Percentiles rank a stretch among this genome's conserved stretches.
Evolutionary conservation across 1,139 yeast genomes (phyloP).

Genomic region (Debaryomyces robertsiae): DNA sequence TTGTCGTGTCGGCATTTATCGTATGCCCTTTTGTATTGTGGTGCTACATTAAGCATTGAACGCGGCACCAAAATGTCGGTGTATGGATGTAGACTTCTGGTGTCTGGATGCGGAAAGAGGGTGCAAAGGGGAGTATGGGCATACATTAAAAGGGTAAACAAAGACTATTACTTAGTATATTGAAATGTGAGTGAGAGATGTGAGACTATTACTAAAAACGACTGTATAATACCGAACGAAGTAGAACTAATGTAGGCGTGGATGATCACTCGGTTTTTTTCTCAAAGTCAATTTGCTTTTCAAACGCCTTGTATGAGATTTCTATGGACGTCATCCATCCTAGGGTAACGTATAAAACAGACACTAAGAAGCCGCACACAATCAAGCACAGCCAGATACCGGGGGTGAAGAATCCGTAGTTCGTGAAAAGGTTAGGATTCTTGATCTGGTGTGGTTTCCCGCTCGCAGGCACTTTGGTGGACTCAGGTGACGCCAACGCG

Average conservation of each 20-base stretch:
- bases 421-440: slow-evolving; percentile 34
- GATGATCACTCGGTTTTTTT: slow-evolving; percentile 57
- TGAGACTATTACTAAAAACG: too few species aligned
- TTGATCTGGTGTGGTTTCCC: slow-evolving; percentile 10
- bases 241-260: not conserved
- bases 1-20: too few species aligned
- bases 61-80: too few species aligned
- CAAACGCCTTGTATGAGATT: slow-evolving; percentile 72
- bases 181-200: not conserved
- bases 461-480: slow-evolving; percentile 9
- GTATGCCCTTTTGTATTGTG: too few species aligned
- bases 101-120: too few species aligned
- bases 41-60: too few species aligned
- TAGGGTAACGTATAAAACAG: slow-evolving; percentile 56
- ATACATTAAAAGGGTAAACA: too few species aligned
- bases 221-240: too few species aligned
- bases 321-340: slow-evolving; percentile 63
- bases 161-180: not conserved
- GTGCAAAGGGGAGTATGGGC: too few species aligned
- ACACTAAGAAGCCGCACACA: slow-evolving; percentile 55
- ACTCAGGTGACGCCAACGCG: slow-evolving; percentile 21
- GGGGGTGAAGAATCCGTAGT: slow-evolving; percentile 46
- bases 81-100: too few species aligned
- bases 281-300: slow-evolving; percentile 62
- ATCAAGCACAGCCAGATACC: slow-evolving; percentile 72